Evolutionary conservation across 164 flowering plant species (phyloP), one percentile per base, ranked within the genome.

Genomic region (Annona squamosa): DNA sequence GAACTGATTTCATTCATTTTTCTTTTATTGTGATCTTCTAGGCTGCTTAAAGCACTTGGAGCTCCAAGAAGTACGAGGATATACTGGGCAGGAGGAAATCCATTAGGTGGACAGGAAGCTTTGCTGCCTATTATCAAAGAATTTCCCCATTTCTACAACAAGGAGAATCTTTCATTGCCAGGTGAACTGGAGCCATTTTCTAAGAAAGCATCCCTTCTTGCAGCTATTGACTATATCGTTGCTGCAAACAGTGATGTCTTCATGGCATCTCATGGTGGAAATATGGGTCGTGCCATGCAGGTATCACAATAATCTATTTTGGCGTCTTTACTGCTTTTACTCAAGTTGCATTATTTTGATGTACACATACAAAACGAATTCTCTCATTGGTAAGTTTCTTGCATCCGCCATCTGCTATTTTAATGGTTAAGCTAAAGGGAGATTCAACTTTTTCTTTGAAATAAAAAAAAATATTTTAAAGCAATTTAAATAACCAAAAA

Each of bases 191-290:
- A 87, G 68, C 91, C 97, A 7, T 92, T 88, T 79, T 77, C 84
- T 3, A 86, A 83, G 18, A 89, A 67, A 83, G 92, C 99, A 19
- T 93, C 99, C 5, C 18, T 86, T 16, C 84, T 93, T 84, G 99
- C 99, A 62, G 98, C 98, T 68, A 81, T 93, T 67, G 98, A 96
- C 76, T 92, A 86, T 48, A 89, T 90, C 18, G 93, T 96, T 46
- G 88, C 90, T 17, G 93, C 87, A 82, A 84, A 83, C 19, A 92
- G 98, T 62, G 90, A 96, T 77, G 93, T 96, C 13, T 96, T 93
- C 87, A 92, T 93, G 93, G 88, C 99, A 63, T 96, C 98, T 72
- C 97, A 96, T 82, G 99, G 99, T 4, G 99, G 99, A 72, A 93
- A 96, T 71, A 96, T 96, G 99, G 97, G 94, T 41, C 99, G 87